Conservation (phyloP, 768 basidiomycete species). For the Tricholoma hemisulphureum region DNA sequence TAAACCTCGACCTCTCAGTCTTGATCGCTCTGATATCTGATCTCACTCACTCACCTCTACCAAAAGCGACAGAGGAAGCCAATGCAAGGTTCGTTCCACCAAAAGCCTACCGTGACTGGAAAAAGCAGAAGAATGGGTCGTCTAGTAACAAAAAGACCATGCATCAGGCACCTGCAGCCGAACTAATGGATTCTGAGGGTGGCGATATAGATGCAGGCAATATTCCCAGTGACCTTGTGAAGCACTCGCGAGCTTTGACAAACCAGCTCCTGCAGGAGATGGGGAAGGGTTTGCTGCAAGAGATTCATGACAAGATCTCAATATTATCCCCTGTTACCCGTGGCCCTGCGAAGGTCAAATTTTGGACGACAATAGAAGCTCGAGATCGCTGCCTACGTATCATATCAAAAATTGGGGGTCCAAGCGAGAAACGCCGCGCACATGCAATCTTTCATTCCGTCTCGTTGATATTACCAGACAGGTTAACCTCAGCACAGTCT, state of each 20-base stretch:
- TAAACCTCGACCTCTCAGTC: constrained; percentile 83
- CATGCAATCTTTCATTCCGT: constrained; percentile 52
- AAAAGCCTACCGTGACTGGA: constrained; percentile 60
- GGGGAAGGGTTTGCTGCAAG: constrained; percentile 56
- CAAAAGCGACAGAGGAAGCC: constrained; percentile 54
- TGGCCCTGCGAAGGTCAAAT: constrained; percentile 40
- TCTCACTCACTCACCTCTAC: constrained; percentile 71
- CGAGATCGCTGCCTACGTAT: constrained; percentile 72
- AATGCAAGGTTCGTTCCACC: constrained; percentile 63
- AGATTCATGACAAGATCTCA: constrained; percentile 52
- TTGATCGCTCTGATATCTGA: constrained; percentile 85
- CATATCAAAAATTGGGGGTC: constrained; percentile 76
- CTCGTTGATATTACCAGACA: constrained; percentile 12
- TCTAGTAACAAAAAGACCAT: constrained; percentile 17
- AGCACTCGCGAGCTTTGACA: constrained; percentile 68
- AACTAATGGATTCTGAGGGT: constrained; percentile 13
- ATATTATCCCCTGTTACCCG: constrained; percentile 9
- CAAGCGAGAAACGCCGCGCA: constrained; percentile 61
- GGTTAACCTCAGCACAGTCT: constrained; percentile 26
- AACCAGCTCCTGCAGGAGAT: constrained; percentile 78
- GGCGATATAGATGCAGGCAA: constrained; percentile 29
- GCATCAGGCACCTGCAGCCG: constrained; percentile 4
- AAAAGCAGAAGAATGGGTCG: constrained; percentile 34
- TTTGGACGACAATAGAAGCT: constrained; percentile 83
- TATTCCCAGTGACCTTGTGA: constrained; percentile 38